These are phyloP conservation scores for Aspergillus sp. DNA, from an alignment of 2,329 filamentous ascomycete genomes.

Conservation along the genomic window DNA sequence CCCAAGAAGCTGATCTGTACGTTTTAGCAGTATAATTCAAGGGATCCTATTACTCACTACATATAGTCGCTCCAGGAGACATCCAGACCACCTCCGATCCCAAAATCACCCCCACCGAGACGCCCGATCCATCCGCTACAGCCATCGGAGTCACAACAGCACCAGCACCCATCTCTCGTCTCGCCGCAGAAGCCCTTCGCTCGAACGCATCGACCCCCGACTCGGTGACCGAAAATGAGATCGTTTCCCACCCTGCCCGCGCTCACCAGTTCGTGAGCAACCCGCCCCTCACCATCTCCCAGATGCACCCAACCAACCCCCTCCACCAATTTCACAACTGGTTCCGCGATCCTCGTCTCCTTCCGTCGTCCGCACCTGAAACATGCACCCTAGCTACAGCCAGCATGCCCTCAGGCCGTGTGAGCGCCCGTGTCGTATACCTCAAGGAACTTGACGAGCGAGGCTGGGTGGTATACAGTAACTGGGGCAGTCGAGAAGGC, in stretches of 20 bases:
- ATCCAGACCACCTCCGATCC: slow-evolving; percentile 30
- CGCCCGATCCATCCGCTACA: slow-evolving; percentile 12
- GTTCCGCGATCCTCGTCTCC: slow-evolving; percentile 73
- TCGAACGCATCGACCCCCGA: slow-evolving; percentile 41
- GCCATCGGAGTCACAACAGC: slow-evolving; percentile 7
- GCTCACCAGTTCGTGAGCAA: slow-evolving; percentile 48
- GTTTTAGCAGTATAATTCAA: background rate
- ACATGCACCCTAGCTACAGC: slow-evolving; percentile 87
- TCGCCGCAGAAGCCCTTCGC: slow-evolving; percentile 27
- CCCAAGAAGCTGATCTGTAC: slow-evolving; percentile 48
- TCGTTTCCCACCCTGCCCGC: slow-evolving; percentile 42
- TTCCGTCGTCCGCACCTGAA: slow-evolving; percentile 73
- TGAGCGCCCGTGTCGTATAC: slow-evolving; percentile 85
- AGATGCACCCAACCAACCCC: slow-evolving; percentile 55
- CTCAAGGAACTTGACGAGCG: slow-evolving; percentile 84
- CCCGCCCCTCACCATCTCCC: slow-evolving; percentile 44
- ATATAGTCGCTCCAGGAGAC: slow-evolving; percentile 46
- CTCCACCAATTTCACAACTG: slow-evolving; percentile 84
- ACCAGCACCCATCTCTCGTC: slow-evolving; percentile 6
- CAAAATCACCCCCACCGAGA: slow-evolving; percentile 19
- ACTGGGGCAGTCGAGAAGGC: slow-evolving; percentile 72
- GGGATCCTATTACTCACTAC: background rate
- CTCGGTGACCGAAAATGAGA: slow-evolving; percentile 35
- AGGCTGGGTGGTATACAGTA: slow-evolving; percentile 92
- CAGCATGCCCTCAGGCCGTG: slow-evolving; percentile 75